Evolutionary conservation across 805 yeast genomes (phyloP).

Genomic region (Starmerella potacharoeniae): DNA sequence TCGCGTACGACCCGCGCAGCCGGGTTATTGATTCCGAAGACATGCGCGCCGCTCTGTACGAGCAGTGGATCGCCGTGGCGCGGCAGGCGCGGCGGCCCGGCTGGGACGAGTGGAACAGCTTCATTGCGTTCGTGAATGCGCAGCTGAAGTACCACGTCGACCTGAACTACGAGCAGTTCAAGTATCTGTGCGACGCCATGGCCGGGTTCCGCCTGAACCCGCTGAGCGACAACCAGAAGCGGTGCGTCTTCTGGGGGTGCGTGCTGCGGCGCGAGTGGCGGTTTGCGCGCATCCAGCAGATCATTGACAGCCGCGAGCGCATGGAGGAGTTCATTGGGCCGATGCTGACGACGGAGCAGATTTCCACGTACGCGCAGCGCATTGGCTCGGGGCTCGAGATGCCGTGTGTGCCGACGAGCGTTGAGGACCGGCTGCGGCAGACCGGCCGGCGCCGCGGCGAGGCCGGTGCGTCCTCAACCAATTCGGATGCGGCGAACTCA

Average conservation of each 20-base stretch:
- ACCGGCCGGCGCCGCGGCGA: no score
- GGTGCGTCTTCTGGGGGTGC: slow-evolving; percentile 32
- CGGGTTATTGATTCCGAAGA: slow-evolving; percentile 28
- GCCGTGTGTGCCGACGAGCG: not conserved
- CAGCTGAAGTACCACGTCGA: slow-evolving; percentile 23
- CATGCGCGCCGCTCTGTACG: slow-evolving; percentile 34
- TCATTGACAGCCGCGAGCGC: not conserved
- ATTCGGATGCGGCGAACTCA: no score
- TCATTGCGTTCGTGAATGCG: slow-evolving; percentile 13
- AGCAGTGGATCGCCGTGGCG: slow-evolving; percentile 34
- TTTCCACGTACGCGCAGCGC: not conserved
- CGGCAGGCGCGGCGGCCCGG: not conserved
- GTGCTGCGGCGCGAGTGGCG: not conserved
- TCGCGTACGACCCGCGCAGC: slow-evolving; percentile 37
- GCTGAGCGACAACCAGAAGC: slow-evolving; percentile 31
- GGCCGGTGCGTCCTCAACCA: no score
- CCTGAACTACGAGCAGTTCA: slow-evolving; percentile 33
- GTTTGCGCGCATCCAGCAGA: not conserved
- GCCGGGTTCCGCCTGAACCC: slow-evolving; percentile 22
- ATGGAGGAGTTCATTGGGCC: not conserved
- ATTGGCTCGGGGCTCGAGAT: not conserved
- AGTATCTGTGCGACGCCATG: slow-evolving; percentile 28
- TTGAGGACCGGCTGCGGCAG: not conserved
- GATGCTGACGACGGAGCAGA: not conserved
- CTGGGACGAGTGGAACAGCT: not conserved